Evolutionary conservation across 2,329 filamentous ascomycete genomes (phyloP), one percentile per base, ranked within the genome.

Genomic region (Sporothrix pallida): DNA sequence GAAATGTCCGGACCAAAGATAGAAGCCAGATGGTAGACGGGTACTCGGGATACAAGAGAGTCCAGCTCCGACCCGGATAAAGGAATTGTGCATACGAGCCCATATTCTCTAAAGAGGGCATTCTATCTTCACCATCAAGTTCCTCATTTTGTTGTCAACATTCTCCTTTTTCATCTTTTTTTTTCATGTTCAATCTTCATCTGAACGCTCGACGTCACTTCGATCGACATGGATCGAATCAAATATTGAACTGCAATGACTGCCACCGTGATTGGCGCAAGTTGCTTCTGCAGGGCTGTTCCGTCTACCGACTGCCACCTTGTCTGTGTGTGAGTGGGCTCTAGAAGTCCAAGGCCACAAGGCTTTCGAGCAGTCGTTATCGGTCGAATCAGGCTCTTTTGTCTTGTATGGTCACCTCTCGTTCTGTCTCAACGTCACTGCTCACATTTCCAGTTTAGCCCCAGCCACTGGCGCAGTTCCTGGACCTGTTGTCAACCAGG

Each of bases 241-340:
- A 37, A 37, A 37, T 3, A 37, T 37, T 37, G 31, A 37, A 37
- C 31, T 2, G 6, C n/a, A 26, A 17, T 26, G 42, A 10, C n/a
- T 17, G 62, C 5, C 62, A 4, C 37, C 37, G 48, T 46, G 58
- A 63, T 63, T 63, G 62, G 62, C 15, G 62, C 62, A 37, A 20
- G 42, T 26, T 4, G 31, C 31, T 37, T 37, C 31, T 48, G 42
- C 62, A 67, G 42, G n/a, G 20, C 60, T 65, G 10, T 46, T 65
- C 42, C 37, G 60, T 42, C 42, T 13, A 9, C n/a, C 9, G 60
- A 46, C 17, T 54, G 52, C 52, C 52, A 54, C 52, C 52, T 37
- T 37, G 31, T 5, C 31, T 31, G 31, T 37, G 31, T 37, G 31
- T 37, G 31, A 7, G 31, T 37, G 31, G 31, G 10, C 23, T 54